Evolutionary conservation across 202 grass and related monocot species (phyloP), one percentile per base, ranked within the genome.

Genomic region (Musa balbisiana): DNA sequence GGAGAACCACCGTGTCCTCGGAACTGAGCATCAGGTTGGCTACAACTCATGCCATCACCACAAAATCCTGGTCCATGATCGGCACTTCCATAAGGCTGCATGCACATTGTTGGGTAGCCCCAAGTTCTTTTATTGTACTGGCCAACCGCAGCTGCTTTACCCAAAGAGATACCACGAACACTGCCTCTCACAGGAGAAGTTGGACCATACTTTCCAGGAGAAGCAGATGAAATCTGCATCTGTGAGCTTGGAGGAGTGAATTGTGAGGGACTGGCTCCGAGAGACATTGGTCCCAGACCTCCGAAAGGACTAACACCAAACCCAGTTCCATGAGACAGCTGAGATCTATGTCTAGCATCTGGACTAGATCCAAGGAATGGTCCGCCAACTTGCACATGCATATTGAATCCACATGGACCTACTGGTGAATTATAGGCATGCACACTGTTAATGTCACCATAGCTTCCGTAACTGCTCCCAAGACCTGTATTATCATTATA

Each of bases 231-330:
- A 58, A 88, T 80, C 67, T 85, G 89, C 72, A 85, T 86, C 67
- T 91, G 88, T 64, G 88, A 91, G 78, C 81, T 89, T 75, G 94
- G 91, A 21, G 94, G 91, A 58, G 91, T 94, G 86, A 88, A 94
- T 51, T 98, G 94, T 63, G 89, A 94, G 70, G 94, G 94, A 79
- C 94, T 98, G 55, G 74, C 87, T 72, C 94, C 94, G 27, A 98
- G 94, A 74, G 88, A 89, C 84, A 93, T 89, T 83, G 83, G 81
- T 51, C 87, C 85, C 51, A 85, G 83, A 83, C 83, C 85, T 67
- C 88, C 87, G 3, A 2, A 65, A 83, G 94, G 91, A 78, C 91
- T 98, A 72, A 76, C 80, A 29, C 87, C 85, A 87, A 90, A 86
- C 74, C 90, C 79, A 73, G 78, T 84, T 72, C 84, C 84, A 84